These are phyloP conservation scores for Fusarium sp. DNA, from an alignment of 2,329 filamentous ascomycete species.

Conservation along the genomic window DNA sequence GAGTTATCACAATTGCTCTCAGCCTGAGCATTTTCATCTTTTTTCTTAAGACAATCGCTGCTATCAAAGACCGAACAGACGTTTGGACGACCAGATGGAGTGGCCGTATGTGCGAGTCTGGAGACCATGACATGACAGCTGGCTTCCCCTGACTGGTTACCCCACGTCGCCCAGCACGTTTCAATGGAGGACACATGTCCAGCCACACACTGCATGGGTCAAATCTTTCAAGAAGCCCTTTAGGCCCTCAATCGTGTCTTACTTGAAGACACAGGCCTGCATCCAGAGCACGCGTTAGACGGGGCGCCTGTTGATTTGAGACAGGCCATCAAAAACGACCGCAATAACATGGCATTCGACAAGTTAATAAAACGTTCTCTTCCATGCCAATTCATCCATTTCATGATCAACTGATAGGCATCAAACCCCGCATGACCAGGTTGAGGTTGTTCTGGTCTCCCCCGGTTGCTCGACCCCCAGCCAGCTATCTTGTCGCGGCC, in stretches of 20 bases:
- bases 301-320: constrained; percentile 33
- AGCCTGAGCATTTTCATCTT: constrained; percentile 25
- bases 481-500: constrained; percentile 12
- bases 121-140: constrained; percentile 51
- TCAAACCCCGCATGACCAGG: constrained; percentile 20
- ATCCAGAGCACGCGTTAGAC: constrained; percentile 24
- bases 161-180: constrained; percentile 50
- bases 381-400: constrained; percentile 10
- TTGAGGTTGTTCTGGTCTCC: constrained; percentile 16
- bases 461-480: constrained; percentile 24
- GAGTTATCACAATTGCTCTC: constrained; percentile 30
- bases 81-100: constrained; percentile 31
- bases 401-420: constrained; percentile 23
- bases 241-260: constrained; percentile 43
- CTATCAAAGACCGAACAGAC: constrained; percentile 35
- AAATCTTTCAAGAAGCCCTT: constrained; percentile 36
- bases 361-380: constrained; percentile 30
- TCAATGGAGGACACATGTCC: constrained; percentile 55
- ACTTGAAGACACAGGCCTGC: constrained; percentile 18
- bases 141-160: constrained; percentile 50
- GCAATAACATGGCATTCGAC: constrained; percentile 21
- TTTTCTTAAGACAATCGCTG: constrained; percentile 12
- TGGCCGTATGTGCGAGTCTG: constrained; percentile 37
- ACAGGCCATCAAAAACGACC: constrained; percentile 24
- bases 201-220: constrained; percentile 50